phyloP scores from a whole-genome alignment of 345 rosid species.

The Rhodamnia argentea region DNA sequence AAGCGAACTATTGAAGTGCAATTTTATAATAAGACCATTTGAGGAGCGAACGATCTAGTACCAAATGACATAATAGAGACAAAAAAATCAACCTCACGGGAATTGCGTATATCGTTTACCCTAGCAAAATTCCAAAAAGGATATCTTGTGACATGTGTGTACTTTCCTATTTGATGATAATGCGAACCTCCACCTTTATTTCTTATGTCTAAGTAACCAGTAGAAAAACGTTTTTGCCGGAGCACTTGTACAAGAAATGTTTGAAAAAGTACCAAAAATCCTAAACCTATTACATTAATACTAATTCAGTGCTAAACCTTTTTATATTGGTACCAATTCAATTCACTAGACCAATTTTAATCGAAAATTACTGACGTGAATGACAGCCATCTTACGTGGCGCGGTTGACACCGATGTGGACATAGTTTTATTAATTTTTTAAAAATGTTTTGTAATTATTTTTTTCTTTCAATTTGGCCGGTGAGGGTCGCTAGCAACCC shows the following conservation, averaged over 20 bases:
- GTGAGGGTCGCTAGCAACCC: no score
- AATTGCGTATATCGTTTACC: background rate
- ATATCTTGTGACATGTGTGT: background rate
- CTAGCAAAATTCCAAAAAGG: background rate
- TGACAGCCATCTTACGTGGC: no score
- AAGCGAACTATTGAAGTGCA: background rate
- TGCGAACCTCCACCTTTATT: background rate
- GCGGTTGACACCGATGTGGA: no score
- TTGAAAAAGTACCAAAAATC: no score
- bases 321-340: no score
- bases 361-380: no score
- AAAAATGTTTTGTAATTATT: no score
- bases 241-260: background rate
- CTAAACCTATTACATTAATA: no score
- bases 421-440: no score
- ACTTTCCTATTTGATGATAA: background rate
- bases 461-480: no score
- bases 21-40: background rate
- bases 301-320: no score
- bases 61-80: background rate
- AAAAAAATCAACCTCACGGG: background rate
- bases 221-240: background rate
- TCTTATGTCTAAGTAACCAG: background rate
- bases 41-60: background rate
- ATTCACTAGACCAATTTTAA: no score